A percentile compares a stretch with the other conserved stretches of the same genome.
These are phyloP conservation scores for Taphrina deformans DNA, from an alignment of 1,139 yeast species.

Conservation along the genomic window DNA sequence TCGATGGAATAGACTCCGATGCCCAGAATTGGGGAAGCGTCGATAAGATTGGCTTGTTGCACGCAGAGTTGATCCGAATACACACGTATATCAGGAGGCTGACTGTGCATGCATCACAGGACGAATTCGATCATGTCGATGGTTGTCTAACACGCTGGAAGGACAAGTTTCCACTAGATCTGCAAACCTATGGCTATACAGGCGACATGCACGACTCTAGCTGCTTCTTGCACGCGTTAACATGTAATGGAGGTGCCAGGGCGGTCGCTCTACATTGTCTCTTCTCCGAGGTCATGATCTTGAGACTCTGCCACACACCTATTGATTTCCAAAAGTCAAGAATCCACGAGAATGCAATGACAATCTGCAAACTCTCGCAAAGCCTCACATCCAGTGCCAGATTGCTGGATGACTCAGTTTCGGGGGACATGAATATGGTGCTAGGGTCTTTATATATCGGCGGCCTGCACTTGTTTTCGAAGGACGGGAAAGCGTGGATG, in stretches of 20 bases:
- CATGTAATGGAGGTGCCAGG: conserved; percentile 12
- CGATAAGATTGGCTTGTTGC: conserved; percentile 4
- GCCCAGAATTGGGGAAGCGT: not conserved
- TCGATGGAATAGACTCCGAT: not conserved
- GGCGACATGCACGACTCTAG: not conserved
- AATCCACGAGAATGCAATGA: conserved; percentile 29
- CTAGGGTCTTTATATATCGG: conserved; percentile 8
- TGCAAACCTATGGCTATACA: conserved; percentile 1
- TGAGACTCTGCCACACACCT: not conserved
- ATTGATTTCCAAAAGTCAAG: conserved; percentile 3
- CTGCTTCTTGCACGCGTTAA: conserved; percentile 8
- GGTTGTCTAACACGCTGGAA: not conserved
- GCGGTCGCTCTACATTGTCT: conserved; percentile 22
- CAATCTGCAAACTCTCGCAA: conserved; percentile 10
- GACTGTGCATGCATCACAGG: not conserved
- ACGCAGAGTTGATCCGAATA: conserved; percentile 5
- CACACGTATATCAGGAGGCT: not conserved
- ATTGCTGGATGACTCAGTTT: not conserved
- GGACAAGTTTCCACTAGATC: conserved; percentile 3
- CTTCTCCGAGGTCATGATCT: conserved; percentile 21
- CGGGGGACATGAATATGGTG: not conserved
- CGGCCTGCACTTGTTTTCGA: conserved; percentile 8
- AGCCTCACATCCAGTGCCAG: conserved; percentile 7
- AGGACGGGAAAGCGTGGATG: conserved; percentile 11
- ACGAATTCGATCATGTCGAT: conserved; percentile 9